Conservation (phyloP, 2,329 filamentous ascomycete genomes). For the Fusarium dimerum region DNA sequence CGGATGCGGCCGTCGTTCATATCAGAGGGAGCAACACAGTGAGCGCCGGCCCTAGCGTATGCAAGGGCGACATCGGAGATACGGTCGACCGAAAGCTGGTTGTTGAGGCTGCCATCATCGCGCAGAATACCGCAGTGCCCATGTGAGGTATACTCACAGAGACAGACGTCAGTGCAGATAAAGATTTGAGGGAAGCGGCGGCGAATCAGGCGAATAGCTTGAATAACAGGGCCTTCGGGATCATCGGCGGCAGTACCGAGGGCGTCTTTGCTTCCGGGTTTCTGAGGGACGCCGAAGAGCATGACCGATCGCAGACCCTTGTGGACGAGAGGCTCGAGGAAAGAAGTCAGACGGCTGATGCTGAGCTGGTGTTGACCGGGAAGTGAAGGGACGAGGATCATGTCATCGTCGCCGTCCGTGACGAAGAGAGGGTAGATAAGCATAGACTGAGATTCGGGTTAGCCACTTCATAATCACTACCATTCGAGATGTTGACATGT, state of each 20-base stretch:
- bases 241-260: slow-evolving; percentile 92
- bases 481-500: background rate
- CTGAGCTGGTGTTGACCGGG: slow-evolving; percentile 89
- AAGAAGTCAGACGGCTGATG: slow-evolving; percentile 80
- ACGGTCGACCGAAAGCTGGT: slow-evolving; percentile 87
- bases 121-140: slow-evolving; percentile 96
- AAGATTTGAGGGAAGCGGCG: slow-evolving; percentile 87
- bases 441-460: slow-evolving; percentile 70
- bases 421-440: slow-evolving; percentile 97
- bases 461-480: slow-evolving; percentile 6
- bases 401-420: slow-evolving; percentile 90
- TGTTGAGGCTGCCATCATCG: slow-evolving; percentile 91
- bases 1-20: slow-evolving; percentile 99
- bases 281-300: slow-evolving; percentile 89
- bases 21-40: slow-evolving; percentile 95
- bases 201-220: slow-evolving; percentile 79
- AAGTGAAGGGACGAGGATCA: slow-evolving; percentile 84
- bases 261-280: slow-evolving; percentile 80
- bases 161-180: slow-evolving; percentile 89
- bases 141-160: slow-evolving; percentile 98
- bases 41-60: slow-evolving; percentile 92
- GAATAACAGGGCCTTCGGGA: slow-evolving; percentile 87
- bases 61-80: slow-evolving; percentile 97
- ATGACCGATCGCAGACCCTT: slow-evolving; percentile 94
- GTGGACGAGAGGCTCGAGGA: slow-evolving; percentile 80